Percentiles rank a stretch among this genome's conserved stretches.
phyloP scores from a whole-genome alignment of 1,284 basidiomycete species.

The Omphalotus olearius region DNA sequence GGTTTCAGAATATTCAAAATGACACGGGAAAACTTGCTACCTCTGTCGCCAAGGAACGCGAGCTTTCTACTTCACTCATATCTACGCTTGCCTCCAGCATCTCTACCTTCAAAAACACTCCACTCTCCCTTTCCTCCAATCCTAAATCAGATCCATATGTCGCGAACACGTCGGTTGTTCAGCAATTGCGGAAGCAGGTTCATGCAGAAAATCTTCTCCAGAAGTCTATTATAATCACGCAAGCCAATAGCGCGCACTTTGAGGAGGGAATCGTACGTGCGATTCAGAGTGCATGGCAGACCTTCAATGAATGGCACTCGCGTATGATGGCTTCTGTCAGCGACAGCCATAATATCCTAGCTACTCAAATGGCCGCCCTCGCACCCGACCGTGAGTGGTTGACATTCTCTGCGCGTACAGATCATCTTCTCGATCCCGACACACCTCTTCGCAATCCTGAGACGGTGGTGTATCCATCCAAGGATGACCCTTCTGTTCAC shows the following conservation, averaged over 20 bases:
- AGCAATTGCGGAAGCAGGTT: conserved; percentile 91
- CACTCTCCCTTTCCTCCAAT: conserved; percentile 62
- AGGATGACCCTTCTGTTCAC: conserved; percentile 87
- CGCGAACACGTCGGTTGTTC: conserved; percentile 77
- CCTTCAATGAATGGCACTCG: conserved; percentile 95
- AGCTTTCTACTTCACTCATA: conserved; percentile 84
- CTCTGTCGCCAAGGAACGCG: conserved; percentile 91
- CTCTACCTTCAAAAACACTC: conserved; percentile 92
- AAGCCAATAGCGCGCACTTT: conserved; percentile 96
- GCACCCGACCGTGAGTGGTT: conserved; percentile 97
- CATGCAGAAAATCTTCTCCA: conserved; percentile 98
- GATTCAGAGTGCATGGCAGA: conserved; percentile 95
- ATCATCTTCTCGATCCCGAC: conserved; percentile 96
- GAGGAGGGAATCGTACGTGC: conserved; percentile 96
- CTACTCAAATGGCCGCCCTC: conserved; percentile 78
- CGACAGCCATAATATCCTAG: conserved; percentile 77
- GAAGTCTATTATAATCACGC: conserved; percentile 99
- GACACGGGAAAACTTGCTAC: conserved; percentile 96
- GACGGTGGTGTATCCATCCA: conserved; percentile 85
- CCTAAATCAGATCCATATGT: conserved; percentile 42
- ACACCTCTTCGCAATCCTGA: conserved; percentile 85
- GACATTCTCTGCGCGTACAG: conserved; percentile 88
- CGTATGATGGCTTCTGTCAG: conserved; percentile 81
- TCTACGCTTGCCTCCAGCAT: conserved; percentile 87
- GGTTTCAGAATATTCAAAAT: conserved; percentile 86